These are phyloP conservation scores for Corchorus capsularis DNA, from an alignment of 345 rosid species.

Conservation along the genomic window DNA sequence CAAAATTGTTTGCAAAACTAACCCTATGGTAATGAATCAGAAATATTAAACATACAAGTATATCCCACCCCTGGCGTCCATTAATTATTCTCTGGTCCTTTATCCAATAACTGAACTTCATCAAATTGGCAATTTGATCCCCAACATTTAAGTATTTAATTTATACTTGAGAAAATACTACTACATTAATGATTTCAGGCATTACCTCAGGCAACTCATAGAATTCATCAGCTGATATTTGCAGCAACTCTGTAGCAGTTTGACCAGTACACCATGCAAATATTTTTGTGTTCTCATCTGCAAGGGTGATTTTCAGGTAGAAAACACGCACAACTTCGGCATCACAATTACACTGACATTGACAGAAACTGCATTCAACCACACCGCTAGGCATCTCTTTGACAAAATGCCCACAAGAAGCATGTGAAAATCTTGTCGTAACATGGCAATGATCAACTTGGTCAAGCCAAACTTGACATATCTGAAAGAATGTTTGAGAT, in stretches of 20 bases:
- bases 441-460: conserved; percentile 68
- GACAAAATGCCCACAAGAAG: conserved; percentile 68
- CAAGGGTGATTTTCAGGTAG: conserved; percentile 66
- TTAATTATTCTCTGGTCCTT: neutral
- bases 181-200: neutral
- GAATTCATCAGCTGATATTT: conserved; percentile 88
- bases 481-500: conserved; percentile 38
- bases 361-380: conserved; percentile 71
- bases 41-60: neutral
- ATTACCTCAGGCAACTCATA: conserved; percentile 81
- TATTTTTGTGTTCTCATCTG: conserved; percentile 60
- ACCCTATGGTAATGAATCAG: neutral
- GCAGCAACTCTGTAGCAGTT: conserved; percentile 84
- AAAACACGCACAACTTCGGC: conserved; percentile 61
- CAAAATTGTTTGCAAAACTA: neutral
- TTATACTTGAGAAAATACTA: neutral
- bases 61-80: neutral
- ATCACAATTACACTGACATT: conserved; percentile 47
- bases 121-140: neutral
- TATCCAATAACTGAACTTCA: conserved; percentile 5
- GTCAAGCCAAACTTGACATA: conserved; percentile 72
- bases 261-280: conserved; percentile 81
- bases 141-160: neutral
- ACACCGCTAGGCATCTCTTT: conserved; percentile 41
- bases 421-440: conserved; percentile 57